Percentiles rank a stretch among this genome's conserved stretches.
phyloP scores from a whole-genome alignment of 129 eudicot genomes.

The Oenanthe sinensis region DNA sequence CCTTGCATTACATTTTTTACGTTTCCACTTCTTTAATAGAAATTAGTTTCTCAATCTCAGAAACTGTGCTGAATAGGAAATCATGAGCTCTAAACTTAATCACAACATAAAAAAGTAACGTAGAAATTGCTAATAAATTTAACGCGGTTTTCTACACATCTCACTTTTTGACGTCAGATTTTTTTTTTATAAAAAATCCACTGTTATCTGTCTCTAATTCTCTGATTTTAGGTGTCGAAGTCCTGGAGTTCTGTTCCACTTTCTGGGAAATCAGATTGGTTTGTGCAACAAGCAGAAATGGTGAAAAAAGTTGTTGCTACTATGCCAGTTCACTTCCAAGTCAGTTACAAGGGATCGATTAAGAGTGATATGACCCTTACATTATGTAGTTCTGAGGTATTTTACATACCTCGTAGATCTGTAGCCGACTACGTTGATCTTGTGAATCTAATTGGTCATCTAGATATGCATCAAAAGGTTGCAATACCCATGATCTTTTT shows the following conservation, averaged over 20 bases:
- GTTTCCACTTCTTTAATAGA: neutral
- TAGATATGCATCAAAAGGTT: conserved; percentile 82
- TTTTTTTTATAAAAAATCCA: neutral
- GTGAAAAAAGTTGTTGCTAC: conserved; percentile 71
- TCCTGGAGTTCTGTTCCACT: conserved; percentile 69
- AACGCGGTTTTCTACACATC: neutral
- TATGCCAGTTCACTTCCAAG: conserved; percentile 96
- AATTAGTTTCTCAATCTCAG: neutral
- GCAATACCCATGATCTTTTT: conserved; percentile 83
- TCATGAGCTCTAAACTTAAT: neutral
- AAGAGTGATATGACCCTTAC: conserved; percentile 34
- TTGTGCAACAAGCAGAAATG: conserved; percentile 68
- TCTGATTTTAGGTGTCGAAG: conserved; percentile 49
- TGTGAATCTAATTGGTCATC: conserved; percentile 68
- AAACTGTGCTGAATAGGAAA: neutral
- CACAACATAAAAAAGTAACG: neutral
- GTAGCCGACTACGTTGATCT: conserved; percentile 67
- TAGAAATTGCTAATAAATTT: neutral
- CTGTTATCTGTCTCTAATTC: neutral
- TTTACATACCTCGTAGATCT: conserved; percentile 64
- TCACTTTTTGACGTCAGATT: neutral
- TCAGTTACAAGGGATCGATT: conserved; percentile 68
- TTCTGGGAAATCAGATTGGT: conserved; percentile 70
- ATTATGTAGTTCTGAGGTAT: conserved; percentile 80
- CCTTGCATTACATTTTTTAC: neutral